These are phyloP conservation scores for Trichodelitschia bisporula DNA, from an alignment of 495 filamentous ascomycete genomes.

Conservation along the genomic window DNA sequence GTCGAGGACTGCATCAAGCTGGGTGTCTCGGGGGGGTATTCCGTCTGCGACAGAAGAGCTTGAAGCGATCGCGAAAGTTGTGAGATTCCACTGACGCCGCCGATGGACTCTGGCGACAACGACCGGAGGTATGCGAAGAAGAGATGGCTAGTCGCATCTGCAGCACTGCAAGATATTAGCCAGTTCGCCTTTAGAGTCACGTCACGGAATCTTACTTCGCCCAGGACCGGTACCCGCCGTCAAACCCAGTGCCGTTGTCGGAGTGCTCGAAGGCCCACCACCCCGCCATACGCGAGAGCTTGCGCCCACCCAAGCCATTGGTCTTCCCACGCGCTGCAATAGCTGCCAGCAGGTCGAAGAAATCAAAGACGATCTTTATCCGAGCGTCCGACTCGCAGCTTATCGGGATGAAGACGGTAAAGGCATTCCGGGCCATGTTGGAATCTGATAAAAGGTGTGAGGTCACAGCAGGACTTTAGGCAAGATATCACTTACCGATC, in stretches of 20 bases:
- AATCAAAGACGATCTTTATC: slow-evolving; percentile 77
- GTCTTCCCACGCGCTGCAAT: slow-evolving; percentile 63
- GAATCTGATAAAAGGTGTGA: too few species aligned
- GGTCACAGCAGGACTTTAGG: slow-evolving; percentile 5
- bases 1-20: slow-evolving; percentile 55
- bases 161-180: slow-evolving; percentile 31
- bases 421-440: slow-evolving; percentile 72
- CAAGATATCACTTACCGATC: slow-evolving; percentile 48
- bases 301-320: slow-evolving; percentile 82
- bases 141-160: slow-evolving; percentile 84
- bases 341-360: slow-evolving; percentile 83
- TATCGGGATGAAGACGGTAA: slow-evolving; percentile 86
- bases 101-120: slow-evolving; percentile 49
- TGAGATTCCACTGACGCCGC: slow-evolving; percentile 49
- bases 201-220: slow-evolving; percentile 21
- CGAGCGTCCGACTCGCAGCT: slow-evolving; percentile 77
- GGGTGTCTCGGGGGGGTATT: slow-evolving; percentile 74
- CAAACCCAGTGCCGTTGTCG: slow-evolving; percentile 76
- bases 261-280: slow-evolving; percentile 97
- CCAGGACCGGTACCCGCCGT: slow-evolving; percentile 83
- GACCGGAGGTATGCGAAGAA: slow-evolving; percentile 96
- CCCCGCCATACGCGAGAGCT: slow-evolving; percentile 81
- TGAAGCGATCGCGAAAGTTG: slow-evolving; percentile 74
- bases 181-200: not conserved
- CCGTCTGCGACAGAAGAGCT: slow-evolving; percentile 70